A percentile compares a stretch with the other conserved stretches of the same genome.
Conservation (phyloP, 2,329 filamentous ascomycete species). For the Trichoderma arundinaceum region DNA sequence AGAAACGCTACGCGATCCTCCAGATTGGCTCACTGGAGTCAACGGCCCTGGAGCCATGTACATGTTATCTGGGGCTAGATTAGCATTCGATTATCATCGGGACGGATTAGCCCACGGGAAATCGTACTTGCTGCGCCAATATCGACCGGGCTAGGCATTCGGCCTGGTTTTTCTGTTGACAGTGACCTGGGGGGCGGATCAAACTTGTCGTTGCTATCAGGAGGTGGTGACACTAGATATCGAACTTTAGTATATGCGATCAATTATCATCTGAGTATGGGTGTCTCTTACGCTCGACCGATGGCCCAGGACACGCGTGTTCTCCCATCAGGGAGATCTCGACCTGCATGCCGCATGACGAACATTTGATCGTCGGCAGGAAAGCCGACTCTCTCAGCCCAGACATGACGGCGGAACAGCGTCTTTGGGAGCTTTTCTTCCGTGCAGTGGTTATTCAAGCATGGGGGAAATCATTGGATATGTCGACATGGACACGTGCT, state of each 20-base stretch:
- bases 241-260: constrained; percentile 14
- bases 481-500: constrained; percentile 19
- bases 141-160: constrained; percentile 56
- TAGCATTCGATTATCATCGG: constrained; percentile 28
- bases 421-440: neutral
- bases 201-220: constrained; percentile 42
- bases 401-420: constrained; percentile 49
- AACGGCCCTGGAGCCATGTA: constrained; percentile 63
- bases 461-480: constrained; percentile 22
- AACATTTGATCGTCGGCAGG: constrained; percentile 87
- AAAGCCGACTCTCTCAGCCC: constrained; percentile 68
- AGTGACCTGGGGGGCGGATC: constrained; percentile 38
- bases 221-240: constrained; percentile 48
- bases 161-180: constrained; percentile 46
- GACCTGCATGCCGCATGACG: constrained; percentile 76
- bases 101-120: neutral
- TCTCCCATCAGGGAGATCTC: constrained; percentile 87
- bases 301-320: constrained; percentile 68
- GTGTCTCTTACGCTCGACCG: constrained; percentile 54
- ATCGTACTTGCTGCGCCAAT: constrained; percentile 59
- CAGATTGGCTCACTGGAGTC: constrained; percentile 67
- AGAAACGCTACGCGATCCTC: constrained; percentile 66
- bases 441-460: constrained; percentile 20
- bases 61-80: constrained; percentile 55
- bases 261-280: neutral